Conservation (phyloP, 768 basidiomycete species). For the Boletus bicolor region DNA sequence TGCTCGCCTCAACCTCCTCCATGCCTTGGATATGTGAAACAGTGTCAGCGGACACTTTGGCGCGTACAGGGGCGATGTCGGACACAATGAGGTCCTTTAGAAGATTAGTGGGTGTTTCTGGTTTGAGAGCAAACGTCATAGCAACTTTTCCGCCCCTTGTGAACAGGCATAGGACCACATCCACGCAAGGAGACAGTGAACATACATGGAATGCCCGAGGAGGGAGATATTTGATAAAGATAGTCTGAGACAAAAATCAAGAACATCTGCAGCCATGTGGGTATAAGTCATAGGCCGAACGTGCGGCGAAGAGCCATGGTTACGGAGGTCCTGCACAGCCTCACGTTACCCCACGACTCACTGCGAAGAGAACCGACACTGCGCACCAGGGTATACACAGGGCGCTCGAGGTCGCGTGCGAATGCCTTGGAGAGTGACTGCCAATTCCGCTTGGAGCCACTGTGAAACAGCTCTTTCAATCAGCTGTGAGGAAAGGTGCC, state of each 20-base stretch:
- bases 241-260: slow-evolving; percentile 58
- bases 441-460: slow-evolving; percentile 92
- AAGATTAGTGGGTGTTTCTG: slow-evolving; percentile 38
- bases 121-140: slow-evolving; percentile 60
- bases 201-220: slow-evolving; percentile 89
- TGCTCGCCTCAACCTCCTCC: slow-evolving; percentile 61
- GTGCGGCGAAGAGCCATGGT: slow-evolving; percentile 84
- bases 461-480: slow-evolving; percentile 27
- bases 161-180: slow-evolving; percentile 1
- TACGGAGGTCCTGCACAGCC: slow-evolving; percentile 69
- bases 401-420: slow-evolving; percentile 55
- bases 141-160: slow-evolving; percentile 83
- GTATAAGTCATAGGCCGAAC: slow-evolving; percentile 67
- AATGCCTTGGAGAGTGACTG: slow-evolving; percentile 75
- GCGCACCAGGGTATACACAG: slow-evolving; percentile 71
- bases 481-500: not conserved
- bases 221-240: slow-evolving; percentile 62
- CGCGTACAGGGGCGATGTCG: slow-evolving; percentile 76
- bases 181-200: slow-evolving; percentile 1
- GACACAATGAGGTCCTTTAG: slow-evolving; percentile 65
- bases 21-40: slow-evolving; percentile 65
- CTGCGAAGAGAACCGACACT: not conserved
- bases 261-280: slow-evolving; percentile 77
- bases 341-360: not conserved
- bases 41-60: slow-evolving; percentile 61